Conservation (phyloP, 2,329 filamentous ascomycete genomes). For the Mycocentrospora acerina region DNA sequence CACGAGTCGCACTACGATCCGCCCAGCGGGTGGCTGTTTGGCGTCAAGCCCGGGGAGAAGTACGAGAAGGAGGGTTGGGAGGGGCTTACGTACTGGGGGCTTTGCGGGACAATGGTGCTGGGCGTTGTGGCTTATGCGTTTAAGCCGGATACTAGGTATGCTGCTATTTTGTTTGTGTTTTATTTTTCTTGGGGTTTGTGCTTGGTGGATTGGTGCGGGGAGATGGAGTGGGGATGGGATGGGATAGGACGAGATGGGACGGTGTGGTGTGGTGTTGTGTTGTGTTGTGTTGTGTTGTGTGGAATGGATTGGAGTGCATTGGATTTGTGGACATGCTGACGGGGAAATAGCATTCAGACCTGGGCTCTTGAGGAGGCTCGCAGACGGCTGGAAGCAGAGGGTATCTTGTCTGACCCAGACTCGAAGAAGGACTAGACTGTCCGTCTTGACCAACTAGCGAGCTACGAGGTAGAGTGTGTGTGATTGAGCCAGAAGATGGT, state of each 20-base stretch:
- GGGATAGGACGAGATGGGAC: neutral
- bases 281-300: no score
- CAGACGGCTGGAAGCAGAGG: conserved; percentile 91
- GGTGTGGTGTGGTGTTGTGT: neutral
- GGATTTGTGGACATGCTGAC: no score
- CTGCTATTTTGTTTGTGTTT: no score
- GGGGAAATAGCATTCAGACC: conserved; percentile 80
- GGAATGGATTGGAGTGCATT: no score
- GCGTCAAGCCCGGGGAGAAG: conserved; percentile 93
- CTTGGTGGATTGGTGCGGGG: neutral
- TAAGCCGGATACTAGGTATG: conserved; percentile 98
- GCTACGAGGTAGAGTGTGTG: no score
- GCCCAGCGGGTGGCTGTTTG: conserved; percentile 88
- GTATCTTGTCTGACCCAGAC: conserved; percentile 80
- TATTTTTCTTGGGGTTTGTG: conserved; percentile 1
- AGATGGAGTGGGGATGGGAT: neutral
- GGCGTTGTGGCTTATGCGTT: conserved; percentile 65
- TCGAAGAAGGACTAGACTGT: conserved; percentile 50
- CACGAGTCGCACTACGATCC: conserved; percentile 84
- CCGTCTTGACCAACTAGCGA: no score
- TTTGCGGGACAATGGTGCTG: conserved; percentile 59
- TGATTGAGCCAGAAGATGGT: no score
- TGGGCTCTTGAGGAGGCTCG: conserved; percentile 98
- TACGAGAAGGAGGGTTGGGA: conserved; percentile 97
- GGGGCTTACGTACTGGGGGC: conserved; percentile 78